phyloP scores from a whole-genome alignment of 2,329 filamentous ascomycete genomes.

The Sarocladiaceae sp. region DNA sequence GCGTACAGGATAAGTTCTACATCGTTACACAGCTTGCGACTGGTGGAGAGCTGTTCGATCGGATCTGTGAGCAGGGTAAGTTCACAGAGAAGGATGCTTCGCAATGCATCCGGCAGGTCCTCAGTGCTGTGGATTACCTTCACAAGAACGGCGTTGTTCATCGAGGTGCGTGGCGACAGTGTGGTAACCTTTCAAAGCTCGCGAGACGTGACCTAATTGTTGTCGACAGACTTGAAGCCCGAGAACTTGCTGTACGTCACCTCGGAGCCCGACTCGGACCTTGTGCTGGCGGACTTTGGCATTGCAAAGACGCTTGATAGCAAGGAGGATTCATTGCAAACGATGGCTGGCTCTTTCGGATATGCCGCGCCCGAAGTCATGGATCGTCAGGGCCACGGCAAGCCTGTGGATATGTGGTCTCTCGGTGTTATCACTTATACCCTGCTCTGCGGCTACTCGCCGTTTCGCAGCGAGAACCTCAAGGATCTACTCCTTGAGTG shows the following conservation, averaged over 20 bases:
- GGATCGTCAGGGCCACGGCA: conserved; percentile 95
- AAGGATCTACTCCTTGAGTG: conserved; percentile 93
- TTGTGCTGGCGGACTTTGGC: conserved; percentile 94
- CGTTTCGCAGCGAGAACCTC: conserved; percentile 92
- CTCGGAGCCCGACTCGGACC: conserved; percentile 65
- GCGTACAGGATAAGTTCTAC: conserved; percentile 88
- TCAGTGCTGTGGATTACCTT: conserved; percentile 89
- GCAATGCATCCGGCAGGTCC: conserved; percentile 88
- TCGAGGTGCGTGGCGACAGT: conserved; percentile 72
- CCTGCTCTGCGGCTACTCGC: conserved; percentile 93
- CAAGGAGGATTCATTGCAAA: conserved; percentile 86
- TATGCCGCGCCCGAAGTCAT: conserved; percentile 98
- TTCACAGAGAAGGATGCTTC: conserved; percentile 98
- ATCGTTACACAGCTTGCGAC: conserved; percentile 96
- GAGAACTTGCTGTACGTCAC: conserved; percentile 96
- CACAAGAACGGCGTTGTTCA: conserved; percentile 95
- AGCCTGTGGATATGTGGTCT: conserved; percentile 99
- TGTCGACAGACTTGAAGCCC: conserved; percentile 78
- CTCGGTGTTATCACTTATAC: conserved; percentile 98
- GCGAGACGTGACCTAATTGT: conserved; percentile 11
- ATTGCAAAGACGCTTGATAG: conserved; percentile 97
- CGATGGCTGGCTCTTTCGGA: conserved; percentile 97
- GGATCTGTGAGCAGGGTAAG: conserved; percentile 95
- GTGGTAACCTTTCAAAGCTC: background rate
- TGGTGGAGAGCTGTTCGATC: conserved; percentile 93